Base-by-base conservation (phyloP, 345 rosid genomes). In the Fremontodendron californicum region DNA sequence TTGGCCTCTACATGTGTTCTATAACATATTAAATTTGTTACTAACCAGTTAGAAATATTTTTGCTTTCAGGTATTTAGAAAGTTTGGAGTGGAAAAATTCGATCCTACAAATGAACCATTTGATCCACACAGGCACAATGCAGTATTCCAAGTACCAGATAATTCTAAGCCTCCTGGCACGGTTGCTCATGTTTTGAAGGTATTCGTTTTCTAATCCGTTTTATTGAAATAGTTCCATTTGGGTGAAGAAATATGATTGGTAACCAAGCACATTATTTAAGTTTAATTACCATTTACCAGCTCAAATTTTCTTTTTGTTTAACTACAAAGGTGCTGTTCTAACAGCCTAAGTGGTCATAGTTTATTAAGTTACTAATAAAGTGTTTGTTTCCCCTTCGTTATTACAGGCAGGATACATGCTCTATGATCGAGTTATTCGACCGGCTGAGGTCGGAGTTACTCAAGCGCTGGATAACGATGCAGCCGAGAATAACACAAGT, bases 371-470 rank as follows among this genome's bases (percentile, higher is more conserved):
- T 11, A 4, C 18, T 4, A 12, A 13, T 25, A 12, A 45, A 46
- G 16, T n/a, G 31, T 60, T 7, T 45, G 48, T 54, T 43, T 76
- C 55, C 21, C 37, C 3, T 58, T 60, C 69, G 31, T n/a, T 68
- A 29, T 37, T 83, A 82, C 93, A 95, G 99, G 75, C 89, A 33
- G 99, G 99, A 78, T 95, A 91, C 84, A 77, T 82, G 68, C 88
- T 96, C 21, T 79, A 86, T 12, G 97, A 94, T 55, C 85, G 97
- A 78, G 93, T 92, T 42, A 88, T 96, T 77, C 89, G 98, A 68
- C 97, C 99, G 25, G 99, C 98, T 0, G 97, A 96, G 78, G 98
- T 96, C 18, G 97, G 99, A 45, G 99, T 96, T 40, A 94, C 97
- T 71, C 87, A 80, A 58, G 87, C 78, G 0, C 85, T 61, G 64